Evolutionary conservation across 257 asterid genomes (phyloP), one percentile per base, ranked within the genome.

Genomic region (Plantago elongata): DNA sequence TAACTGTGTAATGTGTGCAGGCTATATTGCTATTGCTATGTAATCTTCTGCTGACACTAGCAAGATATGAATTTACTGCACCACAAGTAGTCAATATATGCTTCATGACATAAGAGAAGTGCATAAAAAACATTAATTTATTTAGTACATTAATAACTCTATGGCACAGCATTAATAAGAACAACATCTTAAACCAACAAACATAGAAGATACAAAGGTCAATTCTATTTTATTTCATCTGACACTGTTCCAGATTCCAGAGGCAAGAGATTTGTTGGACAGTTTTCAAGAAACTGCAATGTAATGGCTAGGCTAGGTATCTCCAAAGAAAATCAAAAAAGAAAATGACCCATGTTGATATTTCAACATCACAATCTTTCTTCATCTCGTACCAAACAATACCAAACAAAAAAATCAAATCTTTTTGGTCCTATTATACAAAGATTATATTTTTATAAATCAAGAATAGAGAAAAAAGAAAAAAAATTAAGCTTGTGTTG

Each of bases 121-220:
- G 40, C 2, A 34, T 34, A 34, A 34, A 34, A 34, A 34, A 34
- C 40, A 34, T 34, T 34, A 34, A 34, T 34, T 34, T 34, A 34
- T 34, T 34, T 34, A 34, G 40, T 34, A 34, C 27, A 22, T 34
- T 34, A 34, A 34, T 34, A 34, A 34, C 40, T 54, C 57, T 58
- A 74, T 77, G 86, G 77, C 75, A 76, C 65, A 18, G 11, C 10
- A 8, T 22, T 18, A 66, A 65, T 22, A 44, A 13, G 30, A 65
- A 50, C 27, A 55, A 74, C 58, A 69, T 45, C 46, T 59, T 67
- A 51, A 43, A 12, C 50, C 49, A 54, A 66, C 61, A 37, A 51
- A 67, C 50, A 42, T 9, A 58, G 70, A 71, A 75, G 43, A 70
- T 65, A 73, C 79, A 74, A 42, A 74, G 71, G 86, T 77, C 77